Percentiles rank a stretch among this genome's conserved stretches.
phyloP scores from a whole-genome alignment of 768 basidiomycete genomes.

The Termitomyces sp. region DNA sequence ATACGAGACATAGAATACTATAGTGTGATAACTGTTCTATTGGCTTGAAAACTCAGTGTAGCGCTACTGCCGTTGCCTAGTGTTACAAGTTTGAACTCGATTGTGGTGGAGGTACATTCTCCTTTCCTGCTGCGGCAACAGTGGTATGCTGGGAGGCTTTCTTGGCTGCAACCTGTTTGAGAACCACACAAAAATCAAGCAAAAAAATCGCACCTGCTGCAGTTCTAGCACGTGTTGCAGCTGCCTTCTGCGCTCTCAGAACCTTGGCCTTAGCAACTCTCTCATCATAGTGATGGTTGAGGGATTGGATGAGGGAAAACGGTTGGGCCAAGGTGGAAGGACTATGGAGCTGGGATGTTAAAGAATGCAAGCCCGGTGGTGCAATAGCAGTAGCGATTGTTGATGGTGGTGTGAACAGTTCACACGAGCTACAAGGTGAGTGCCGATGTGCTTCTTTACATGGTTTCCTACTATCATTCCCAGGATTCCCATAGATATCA shows the following conservation, averaged over 20 bases:
- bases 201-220: conserved; percentile 1
- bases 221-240: conserved; percentile 3
- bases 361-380: not conserved
- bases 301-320: not conserved
- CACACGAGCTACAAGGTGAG: conserved; percentile 7
- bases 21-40: too few relatives aligned
- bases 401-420: conserved; percentile 1
- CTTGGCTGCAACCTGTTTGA: too few relatives aligned
- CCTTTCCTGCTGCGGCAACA: too few relatives aligned
- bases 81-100: too few relatives aligned
- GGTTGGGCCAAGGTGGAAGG: not conserved
- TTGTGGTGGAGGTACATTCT: too few relatives aligned
- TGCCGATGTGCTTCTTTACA: not conserved
- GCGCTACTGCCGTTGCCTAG: too few relatives aligned
- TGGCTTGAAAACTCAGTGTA: too few relatives aligned
- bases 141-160: too few relatives aligned
- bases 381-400: not conserved
- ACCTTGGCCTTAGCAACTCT: conserved; percentile 1
- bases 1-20: too few relatives aligned
- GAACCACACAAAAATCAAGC: too few relatives aligned
- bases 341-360: not conserved
- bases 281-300: conserved; percentile 3
- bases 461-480: not conserved
- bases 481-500: not conserved
- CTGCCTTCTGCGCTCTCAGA: conserved; percentile 1